Evolutionary conservation across 139 green algal species (phyloP).

Genomic region (Micromonas commoda): DNA sequence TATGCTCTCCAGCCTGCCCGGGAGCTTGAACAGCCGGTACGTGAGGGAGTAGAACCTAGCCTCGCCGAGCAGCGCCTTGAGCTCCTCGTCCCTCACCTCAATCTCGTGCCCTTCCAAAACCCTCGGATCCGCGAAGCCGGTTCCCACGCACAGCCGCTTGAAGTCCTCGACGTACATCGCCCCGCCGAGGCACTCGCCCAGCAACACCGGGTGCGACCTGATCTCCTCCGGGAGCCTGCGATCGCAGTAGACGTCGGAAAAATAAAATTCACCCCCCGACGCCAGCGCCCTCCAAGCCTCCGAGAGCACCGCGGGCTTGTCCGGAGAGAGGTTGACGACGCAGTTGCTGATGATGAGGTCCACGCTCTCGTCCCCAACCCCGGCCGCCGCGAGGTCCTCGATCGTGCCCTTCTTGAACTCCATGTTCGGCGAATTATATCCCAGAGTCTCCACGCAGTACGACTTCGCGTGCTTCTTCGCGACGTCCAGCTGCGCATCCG

Average conservation of each 20-base stretch:
- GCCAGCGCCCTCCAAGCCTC: conserved; percentile 72
- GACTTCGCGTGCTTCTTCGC: conserved; percentile 57
- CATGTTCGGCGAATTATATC: conserved; percentile 74
- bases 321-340: conserved; percentile 83
- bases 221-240: conserved; percentile 20
- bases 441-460: conserved; percentile 56
- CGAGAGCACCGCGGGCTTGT: conserved; percentile 66
- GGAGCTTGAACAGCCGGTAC: conserved; percentile 93
- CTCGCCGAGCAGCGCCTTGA: conserved; percentile 66
- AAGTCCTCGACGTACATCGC: conserved; percentile 94
- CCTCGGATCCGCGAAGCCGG: conserved; percentile 78
- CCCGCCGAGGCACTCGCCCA: conserved; percentile 89
- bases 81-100: conserved; percentile 63
- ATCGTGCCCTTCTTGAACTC: conserved; percentile 80
- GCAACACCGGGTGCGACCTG: conserved; percentile 54
- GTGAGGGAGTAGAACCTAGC: conserved; percentile 89
- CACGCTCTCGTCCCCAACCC: conserved; percentile 59
- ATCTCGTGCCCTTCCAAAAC: conserved; percentile 44
- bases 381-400: conserved; percentile 73
- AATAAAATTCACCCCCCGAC: conserved; percentile 89
- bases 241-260: conserved; percentile 86
- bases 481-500: conserved; percentile 75
- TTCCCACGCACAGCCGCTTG: conserved; percentile 52
- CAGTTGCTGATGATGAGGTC: conserved; percentile 96
- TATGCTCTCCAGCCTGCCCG: conserved; percentile 60